A percentile compares a stretch with the other conserved stretches of the same genome.
These are phyloP conservation scores for Paraleonurus japonicus DNA, from an alignment of 257 asterid genomes.

Conservation along the genomic window DNA sequence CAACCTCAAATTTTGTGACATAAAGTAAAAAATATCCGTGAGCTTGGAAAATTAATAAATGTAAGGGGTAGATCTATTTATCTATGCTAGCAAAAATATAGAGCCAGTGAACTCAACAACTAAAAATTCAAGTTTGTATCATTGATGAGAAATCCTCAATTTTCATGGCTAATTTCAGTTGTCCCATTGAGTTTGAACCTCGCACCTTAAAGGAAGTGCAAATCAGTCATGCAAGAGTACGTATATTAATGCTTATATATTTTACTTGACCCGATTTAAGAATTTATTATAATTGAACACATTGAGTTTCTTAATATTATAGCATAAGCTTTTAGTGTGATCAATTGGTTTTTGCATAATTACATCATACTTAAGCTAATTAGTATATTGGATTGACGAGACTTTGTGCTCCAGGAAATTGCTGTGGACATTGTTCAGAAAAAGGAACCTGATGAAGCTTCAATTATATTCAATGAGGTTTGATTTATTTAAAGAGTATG, in stretches of 20 bases:
- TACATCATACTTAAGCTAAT: neutral
- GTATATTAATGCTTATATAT: neutral
- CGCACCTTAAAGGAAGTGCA: conserved; percentile 64
- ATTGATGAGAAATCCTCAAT: conserved; percentile 18
- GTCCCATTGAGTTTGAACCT: conserved; percentile 78
- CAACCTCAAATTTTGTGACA: conserved; percentile 33
- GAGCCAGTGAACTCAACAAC: neutral
- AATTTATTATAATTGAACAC: neutral
- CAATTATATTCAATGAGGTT: conserved; percentile 45
- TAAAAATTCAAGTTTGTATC: neutral
- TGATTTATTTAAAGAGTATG: neutral
- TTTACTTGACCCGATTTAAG: neutral
- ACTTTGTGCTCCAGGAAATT: conserved; percentile 51
- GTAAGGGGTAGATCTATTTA: neutral
- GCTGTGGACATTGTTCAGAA: conserved; percentile 63
- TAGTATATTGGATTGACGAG: neutral
- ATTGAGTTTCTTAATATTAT: neutral
- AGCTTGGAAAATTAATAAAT: conserved; percentile 14
- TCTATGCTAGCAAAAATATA: neutral
- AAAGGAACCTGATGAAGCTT: conserved; percentile 43
- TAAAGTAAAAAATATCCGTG: conserved; percentile 45
- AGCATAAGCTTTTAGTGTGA: neutral
- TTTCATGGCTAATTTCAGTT: conserved; percentile 63
- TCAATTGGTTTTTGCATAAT: neutral
- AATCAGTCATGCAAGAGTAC: conserved; percentile 55